A percentile compares a stretch with the other conserved stretches of the same genome.
phyloP scores from a whole-genome alignment of 2,329 filamentous ascomycete species.

The Endothia cerciana region DNA sequence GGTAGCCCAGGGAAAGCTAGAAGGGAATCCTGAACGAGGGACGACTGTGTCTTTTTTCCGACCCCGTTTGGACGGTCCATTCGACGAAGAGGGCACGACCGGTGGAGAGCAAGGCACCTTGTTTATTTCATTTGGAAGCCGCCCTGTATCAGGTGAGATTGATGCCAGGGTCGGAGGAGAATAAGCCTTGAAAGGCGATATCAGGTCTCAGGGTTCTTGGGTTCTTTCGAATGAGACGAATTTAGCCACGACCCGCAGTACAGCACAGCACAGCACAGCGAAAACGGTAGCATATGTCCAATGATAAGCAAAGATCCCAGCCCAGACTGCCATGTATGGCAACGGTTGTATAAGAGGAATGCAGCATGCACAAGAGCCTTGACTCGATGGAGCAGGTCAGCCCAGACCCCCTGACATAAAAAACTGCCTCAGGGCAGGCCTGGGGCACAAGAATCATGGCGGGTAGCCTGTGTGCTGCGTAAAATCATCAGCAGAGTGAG shows the following conservation, averaged over 20 bases:
- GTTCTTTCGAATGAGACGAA: conserved; percentile 21
- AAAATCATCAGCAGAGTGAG: background rate
- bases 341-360: conserved; percentile 19
- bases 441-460: conserved; percentile 6
- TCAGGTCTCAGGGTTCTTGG: conserved; percentile 25
- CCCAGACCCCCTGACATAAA: conserved; percentile 10
- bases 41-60: conserved; percentile 37
- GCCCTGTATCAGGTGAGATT: conserved; percentile 51
- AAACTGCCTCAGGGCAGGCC: conserved; percentile 10
- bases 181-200: conserved; percentile 33
- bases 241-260: conserved; percentile 24
- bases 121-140: conserved; percentile 49
- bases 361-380: conserved; percentile 26
- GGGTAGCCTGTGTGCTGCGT: conserved; percentile 13
- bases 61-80: conserved; percentile 45
- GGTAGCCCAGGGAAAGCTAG: conserved; percentile 36
- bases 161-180: conserved; percentile 41
- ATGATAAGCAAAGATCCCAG: conserved; percentile 2
- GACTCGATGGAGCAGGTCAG: conserved; percentile 29
- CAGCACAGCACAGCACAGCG: conserved; percentile 16
- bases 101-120: conserved; percentile 49
- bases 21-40: conserved; percentile 34
- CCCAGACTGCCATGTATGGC: conserved; percentile 7
- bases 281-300: conserved; percentile 3
- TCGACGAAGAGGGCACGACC: conserved; percentile 44